phyloP scores from a whole-genome alignment of 345 rosid species.

The Cardamine chenopodiifolia region DNA sequence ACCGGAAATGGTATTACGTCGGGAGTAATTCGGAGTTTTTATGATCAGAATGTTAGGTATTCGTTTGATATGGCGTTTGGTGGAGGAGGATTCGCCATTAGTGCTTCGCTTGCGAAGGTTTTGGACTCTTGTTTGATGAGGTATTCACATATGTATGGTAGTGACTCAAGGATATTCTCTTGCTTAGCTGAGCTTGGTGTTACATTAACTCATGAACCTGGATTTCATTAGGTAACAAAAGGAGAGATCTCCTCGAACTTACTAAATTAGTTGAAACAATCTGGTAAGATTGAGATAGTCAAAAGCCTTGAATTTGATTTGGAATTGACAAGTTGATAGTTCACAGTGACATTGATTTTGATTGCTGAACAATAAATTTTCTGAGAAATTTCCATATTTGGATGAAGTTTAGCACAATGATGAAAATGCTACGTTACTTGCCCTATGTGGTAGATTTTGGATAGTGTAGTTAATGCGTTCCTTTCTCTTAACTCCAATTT shows the following conservation, averaged over 20 bases:
- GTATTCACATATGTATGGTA: slow-evolving; percentile 81
- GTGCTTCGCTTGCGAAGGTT: slow-evolving; percentile 64
- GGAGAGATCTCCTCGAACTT: slow-evolving; percentile 31
- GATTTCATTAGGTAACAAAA: slow-evolving; percentile 86
- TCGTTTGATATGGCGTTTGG: slow-evolving; percentile 97
- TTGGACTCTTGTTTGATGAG: slow-evolving; percentile 80
- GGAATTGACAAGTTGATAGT: neutral
- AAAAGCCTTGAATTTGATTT: slow-evolving; percentile 11
- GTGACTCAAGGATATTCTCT: slow-evolving; percentile 81
- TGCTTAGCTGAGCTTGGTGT: slow-evolving; percentile 90
- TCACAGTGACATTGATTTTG: slow-evolving; percentile 5
- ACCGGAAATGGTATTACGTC: slow-evolving; percentile 69
- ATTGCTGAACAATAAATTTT: slow-evolving; percentile 14
- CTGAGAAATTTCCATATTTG: too few species aligned
- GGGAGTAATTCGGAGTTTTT: slow-evolving; percentile 82
- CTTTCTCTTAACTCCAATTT: neutral
- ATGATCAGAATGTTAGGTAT: slow-evolving; percentile 71
- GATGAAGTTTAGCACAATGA: neutral
- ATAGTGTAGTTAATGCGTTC: slow-evolving; percentile 1
- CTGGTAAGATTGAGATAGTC: neutral
- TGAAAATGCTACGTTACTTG: neutral
- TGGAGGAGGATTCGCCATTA: slow-evolving; percentile 86
- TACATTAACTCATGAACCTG: slow-evolving; percentile 78
- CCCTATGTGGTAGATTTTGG: slow-evolving; percentile 10
- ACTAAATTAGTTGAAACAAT: neutral